Evolutionary conservation across 2,329 filamentous ascomycete genomes (phyloP), one percentile per base, ranked within the genome.

Genomic region (Nemania abortiva): DNA sequence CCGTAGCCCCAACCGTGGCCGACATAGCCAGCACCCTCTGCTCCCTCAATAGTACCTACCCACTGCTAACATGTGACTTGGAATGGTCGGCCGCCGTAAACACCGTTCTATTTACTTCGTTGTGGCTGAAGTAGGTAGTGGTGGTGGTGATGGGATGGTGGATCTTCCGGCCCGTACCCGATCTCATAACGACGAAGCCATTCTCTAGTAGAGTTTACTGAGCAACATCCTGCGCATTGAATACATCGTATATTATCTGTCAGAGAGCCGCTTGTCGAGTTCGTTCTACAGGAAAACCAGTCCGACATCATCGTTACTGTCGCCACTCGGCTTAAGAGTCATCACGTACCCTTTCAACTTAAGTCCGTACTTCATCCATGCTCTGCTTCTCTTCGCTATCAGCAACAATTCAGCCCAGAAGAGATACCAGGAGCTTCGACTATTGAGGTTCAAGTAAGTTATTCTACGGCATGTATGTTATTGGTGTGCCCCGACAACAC

Each of bases 101-200:
- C 47, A 39, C 50, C 15, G 53, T 64, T 70, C 65, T 60, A 58
- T 63, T 65, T 29, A 64, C 57, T 66, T 24, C n/a, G 63, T 69
- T 64, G 70, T 47, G 65, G 68, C 59, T 56, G 68, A 65, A 63
- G 65, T 57, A 63, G 65, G 65, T 54, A 63, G 52, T 37, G 70
- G 63, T 66, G 70, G 55, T 70, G 58, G 68, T 49, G 58, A 72
- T 68, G 60, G 68, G 68, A 66, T 68, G 65, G 70, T 68, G 66
- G 68, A 72, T 68, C 63, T 68, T 54, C 60, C 49, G 63, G 55
- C 65, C 63, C 39, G 60, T 72, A 68, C 61, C 64, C 68, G 68
- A 37, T 37, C 34, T 37, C 34, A 61, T 68, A 65, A 66, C 61
- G 55, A 64, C 62, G 20, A 62, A 58, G 20, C 47, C 27, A 54